Evolutionary conservation across 2,329 filamentous ascomycete genomes (phyloP).

Genomic region (Penicillium janthinellum): DNA sequence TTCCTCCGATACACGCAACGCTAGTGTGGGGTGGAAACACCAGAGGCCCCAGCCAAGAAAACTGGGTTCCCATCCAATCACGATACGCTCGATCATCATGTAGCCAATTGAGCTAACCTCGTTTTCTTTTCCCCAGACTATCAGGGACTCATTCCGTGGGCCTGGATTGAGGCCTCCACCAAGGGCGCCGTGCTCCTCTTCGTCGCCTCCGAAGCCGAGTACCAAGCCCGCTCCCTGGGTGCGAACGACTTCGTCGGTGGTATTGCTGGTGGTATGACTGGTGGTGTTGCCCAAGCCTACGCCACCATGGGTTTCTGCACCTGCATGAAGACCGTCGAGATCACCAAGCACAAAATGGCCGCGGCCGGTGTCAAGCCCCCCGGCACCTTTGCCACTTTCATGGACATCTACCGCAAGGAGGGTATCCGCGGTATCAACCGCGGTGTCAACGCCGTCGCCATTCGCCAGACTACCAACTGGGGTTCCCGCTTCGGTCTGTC

Average conservation of each 20-base stretch:
- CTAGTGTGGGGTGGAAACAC: constrained; percentile 11
- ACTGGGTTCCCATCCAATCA: constrained; percentile 7
- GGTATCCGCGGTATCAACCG: constrained; percentile 96
- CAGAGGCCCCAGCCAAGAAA: not conserved
- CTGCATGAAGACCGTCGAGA: constrained; percentile 99
- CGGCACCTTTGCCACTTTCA: constrained; percentile 93
- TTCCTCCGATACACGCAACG: constrained; percentile 21
- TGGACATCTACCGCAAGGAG: constrained; percentile 93
- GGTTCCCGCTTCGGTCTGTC: constrained; percentile 93
- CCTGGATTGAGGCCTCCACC: constrained; percentile 99
- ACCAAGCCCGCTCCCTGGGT: constrained; percentile 80
- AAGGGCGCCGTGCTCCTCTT: constrained; percentile 99
- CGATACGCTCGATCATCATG: not conserved
- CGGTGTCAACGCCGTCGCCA: constrained; percentile 97
- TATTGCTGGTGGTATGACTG: constrained; percentile 87
- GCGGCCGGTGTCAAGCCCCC: constrained; percentile 78
- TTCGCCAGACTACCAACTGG: constrained; percentile 99
- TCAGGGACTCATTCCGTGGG: constrained; percentile 99
- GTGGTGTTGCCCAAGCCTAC: constrained; percentile 96
- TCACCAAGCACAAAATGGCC: constrained; percentile 96
- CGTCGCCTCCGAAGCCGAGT: constrained; percentile 97
- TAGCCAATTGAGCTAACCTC: not conserved
- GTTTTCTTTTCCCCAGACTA: constrained; percentile 66
- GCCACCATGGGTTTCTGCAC: constrained; percentile 99
- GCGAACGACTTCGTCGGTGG: constrained; percentile 85